Evolutionary conservation across 108 stramenopile genomes (phyloP).

Genomic region (Nitzschia inconspicua): DNA sequence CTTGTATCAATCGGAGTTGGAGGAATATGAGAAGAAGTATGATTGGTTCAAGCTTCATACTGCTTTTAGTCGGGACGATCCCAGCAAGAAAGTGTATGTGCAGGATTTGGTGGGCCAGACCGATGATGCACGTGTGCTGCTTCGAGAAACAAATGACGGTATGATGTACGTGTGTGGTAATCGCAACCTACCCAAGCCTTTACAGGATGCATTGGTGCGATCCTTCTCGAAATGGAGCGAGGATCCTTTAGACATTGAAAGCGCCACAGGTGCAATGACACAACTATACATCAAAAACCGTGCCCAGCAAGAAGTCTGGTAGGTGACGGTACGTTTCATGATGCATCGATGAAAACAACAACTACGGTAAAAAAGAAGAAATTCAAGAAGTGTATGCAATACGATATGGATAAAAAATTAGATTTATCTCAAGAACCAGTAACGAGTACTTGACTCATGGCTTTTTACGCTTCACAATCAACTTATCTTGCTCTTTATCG

Average conservation of each 20-base stretch:
- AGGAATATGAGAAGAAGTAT: constrained; percentile 39
- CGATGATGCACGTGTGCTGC: constrained; percentile 41
- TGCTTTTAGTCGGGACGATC: constrained; percentile 83
- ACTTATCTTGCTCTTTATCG: no score
- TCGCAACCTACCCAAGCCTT: constrained; percentile 55
- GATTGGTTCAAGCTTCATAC: constrained; percentile 68
- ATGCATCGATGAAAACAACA: no score
- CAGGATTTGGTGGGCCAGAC: constrained; percentile 74
- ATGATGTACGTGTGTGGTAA: constrained; percentile 77
- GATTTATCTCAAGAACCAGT: no score
- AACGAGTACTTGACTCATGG: no score
- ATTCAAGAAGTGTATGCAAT: no score
- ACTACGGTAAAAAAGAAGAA: no score
- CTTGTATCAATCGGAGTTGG: constrained; percentile 79
- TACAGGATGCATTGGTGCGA: constrained; percentile 40
- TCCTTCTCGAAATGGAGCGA: constrained; percentile 36
- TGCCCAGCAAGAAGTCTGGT: constrained; percentile 68
- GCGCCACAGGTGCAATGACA: constrained; percentile 44
- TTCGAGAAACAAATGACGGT: constrained; percentile 32
- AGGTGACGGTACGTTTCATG: no score
- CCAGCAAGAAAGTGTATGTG: constrained; percentile 81
- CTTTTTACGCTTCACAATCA: no score
- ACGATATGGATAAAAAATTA: no score
- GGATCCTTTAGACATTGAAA: constrained; percentile 18
- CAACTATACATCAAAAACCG: constrained; percentile 52